phyloP scores from a whole-genome alignment of 2,329 filamentous ascomycete species.

The Cercospora janseana region DNA sequence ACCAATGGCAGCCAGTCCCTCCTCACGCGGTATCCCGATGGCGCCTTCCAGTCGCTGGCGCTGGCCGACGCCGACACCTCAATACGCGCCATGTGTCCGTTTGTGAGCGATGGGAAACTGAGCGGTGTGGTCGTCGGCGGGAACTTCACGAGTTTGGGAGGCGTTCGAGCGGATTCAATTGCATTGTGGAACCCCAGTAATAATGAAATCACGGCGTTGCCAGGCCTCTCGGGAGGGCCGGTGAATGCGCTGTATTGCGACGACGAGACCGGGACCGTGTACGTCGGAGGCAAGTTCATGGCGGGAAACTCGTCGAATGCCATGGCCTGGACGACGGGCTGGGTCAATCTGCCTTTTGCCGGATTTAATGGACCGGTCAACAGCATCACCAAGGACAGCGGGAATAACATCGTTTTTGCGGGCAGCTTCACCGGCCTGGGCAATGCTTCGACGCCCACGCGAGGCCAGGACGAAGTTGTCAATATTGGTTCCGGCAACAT shows the following conservation, averaged over 20 bases:
- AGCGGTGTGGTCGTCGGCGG: conserved; percentile 82
- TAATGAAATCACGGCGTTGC: conserved; percentile 66
- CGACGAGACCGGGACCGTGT: conserved; percentile 71
- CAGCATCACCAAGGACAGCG: conserved; percentile 75
- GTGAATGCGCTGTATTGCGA: conserved; percentile 85
- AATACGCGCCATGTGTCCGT: conserved; percentile 85
- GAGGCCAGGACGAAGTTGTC: conserved; percentile 70
- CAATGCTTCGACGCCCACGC: conserved; percentile 68
- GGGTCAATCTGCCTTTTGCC: conserved; percentile 80
- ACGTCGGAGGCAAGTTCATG: conserved; percentile 83
- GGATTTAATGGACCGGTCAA: conserved; percentile 93
- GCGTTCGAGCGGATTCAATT: conserved; percentile 70
- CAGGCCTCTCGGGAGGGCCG: conserved; percentile 72
- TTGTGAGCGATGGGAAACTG: conserved; percentile 64
- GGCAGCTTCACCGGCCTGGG: conserved; percentile 85
- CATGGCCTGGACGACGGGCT: conserved; percentile 74
- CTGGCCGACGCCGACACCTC: conserved; percentile 76
- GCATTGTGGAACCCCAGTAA: conserved; percentile 77
- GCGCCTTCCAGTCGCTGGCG: conserved; percentile 71
- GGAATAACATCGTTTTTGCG: conserved; percentile 87
- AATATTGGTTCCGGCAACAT: conserved; percentile 80
- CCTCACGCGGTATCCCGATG: conserved; percentile 79
- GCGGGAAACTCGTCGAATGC: conserved; percentile 83
- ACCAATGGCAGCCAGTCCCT: conserved; percentile 79
- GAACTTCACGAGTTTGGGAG: conserved; percentile 89